Base-by-base conservation (phyloP, 179 eudicot species). In the Beta corolliflora region DNA sequence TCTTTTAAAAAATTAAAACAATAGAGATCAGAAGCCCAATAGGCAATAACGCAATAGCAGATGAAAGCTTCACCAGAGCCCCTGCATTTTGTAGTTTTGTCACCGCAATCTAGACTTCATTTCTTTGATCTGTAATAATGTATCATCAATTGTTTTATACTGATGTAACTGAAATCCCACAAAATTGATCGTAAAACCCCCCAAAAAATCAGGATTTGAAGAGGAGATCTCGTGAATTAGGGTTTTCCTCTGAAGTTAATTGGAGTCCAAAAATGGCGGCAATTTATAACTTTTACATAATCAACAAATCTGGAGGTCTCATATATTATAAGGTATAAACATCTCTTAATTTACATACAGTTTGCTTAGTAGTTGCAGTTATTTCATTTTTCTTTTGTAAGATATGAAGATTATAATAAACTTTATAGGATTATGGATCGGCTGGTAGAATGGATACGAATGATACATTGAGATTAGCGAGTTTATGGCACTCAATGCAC, bases 401-500 rank as follows among this genome's bases (percentile, higher is more conserved):
- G 9, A 10, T 10, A 50, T 11, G 18, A 50, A 71, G 1, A 45
- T 18, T 76, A 7, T 9, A 21, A 11, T 4, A 72, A 41, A 41
- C 9, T 18, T 36, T 36, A 36, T 78, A 94, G 97, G 99, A 93
- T 89, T 92, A 91, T 90, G 98, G 99, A 48, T 92, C 97, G 14
- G 94, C 98, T 36, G 93, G 94, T 73, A 87, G 97, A 67, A 94
- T 95, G 98, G 99, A 95, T 73, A 96, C 98, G 2, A 94, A 94
- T 76, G 99, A 94, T 76, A 96, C 91, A 79, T 91, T 96, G 91
- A 86, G 99, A 75, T 79, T 96, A 84, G 98, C 96, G 25, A 94
- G 97, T 85, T 80, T 94, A 41, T 96, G 98, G 98, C 98, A 91
- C 76, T 96, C 97, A 9, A 94, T 96, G 98, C 98, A 94, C 75